phyloP scores from a whole-genome alignment of 345 rosid species.

The Heritiera littoralis region DNA sequence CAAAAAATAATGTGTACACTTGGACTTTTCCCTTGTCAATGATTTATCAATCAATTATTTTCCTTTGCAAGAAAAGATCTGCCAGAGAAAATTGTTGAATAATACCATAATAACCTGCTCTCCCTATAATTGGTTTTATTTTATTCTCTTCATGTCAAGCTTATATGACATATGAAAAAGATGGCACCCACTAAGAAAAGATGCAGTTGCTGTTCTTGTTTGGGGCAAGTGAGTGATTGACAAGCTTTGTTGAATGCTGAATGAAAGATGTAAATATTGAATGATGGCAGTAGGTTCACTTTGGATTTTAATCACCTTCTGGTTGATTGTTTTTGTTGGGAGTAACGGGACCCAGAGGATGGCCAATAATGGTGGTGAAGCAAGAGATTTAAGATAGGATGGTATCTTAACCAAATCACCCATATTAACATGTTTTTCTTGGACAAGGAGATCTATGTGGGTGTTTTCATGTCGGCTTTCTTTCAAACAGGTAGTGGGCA shows the following conservation, averaged over 20 bases:
- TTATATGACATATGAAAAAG: constrained; percentile 16
- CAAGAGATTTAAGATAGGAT: constrained; percentile 27
- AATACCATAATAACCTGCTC: neutral
- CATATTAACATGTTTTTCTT: constrained; percentile 25
- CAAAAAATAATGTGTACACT: too few relatives aligned
- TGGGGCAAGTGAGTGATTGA: constrained; percentile 29
- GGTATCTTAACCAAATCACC: constrained; percentile 28
- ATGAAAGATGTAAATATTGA: constrained; percentile 23
- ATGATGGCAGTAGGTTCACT: constrained; percentile 40
- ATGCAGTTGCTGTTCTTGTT: constrained; percentile 20
- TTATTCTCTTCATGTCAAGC: constrained; percentile 28
- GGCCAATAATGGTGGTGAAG: constrained; percentile 48
- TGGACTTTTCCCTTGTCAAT: neutral
- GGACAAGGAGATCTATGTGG: constrained; percentile 42
- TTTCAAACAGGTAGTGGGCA: constrained; percentile 33
- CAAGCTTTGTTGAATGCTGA: constrained; percentile 37
- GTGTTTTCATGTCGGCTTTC: constrained; percentile 32
- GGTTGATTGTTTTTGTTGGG: constrained; percentile 30
- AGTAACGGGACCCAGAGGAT: constrained; percentile 32
- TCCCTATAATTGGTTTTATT: constrained; percentile 2
- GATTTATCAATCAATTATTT: neutral
- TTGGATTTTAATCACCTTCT: constrained; percentile 25
- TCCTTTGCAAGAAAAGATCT: neutral
- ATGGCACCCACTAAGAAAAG: constrained; percentile 16
- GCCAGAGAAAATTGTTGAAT: neutral